Conservation (phyloP, 805 yeast genomes). For the Cyberlindnera mycetangii region DNA sequence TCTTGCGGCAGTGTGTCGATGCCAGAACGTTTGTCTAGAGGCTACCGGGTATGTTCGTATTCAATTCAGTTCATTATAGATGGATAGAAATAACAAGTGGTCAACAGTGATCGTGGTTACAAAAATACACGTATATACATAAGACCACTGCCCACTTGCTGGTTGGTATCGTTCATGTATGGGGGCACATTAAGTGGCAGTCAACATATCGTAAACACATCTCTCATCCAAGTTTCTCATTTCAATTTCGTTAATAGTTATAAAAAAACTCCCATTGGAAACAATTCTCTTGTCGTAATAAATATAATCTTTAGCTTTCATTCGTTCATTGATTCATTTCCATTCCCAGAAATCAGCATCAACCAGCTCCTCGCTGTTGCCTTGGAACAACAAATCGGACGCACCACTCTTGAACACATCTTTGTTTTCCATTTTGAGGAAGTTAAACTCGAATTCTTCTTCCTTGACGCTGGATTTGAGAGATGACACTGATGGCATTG, state of each 20-base stretch:
- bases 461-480: constrained; percentile 11
- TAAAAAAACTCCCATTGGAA: background rate
- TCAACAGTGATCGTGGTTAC: no score
- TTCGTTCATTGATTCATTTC: constrained; percentile 18
- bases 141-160: no score
- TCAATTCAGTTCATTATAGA: background rate
- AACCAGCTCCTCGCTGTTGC: constrained; percentile 10
- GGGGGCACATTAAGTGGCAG: background rate
- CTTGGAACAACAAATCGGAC: constrained; percentile 18
- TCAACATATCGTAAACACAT: background rate
- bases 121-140: background rate
- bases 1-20: no score
- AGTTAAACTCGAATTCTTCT: constrained; percentile 25
- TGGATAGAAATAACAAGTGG: background rate
- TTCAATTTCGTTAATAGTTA: background rate
- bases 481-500: constrained; percentile 7
- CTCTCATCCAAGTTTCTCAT: background rate
- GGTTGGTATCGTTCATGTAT: no score
- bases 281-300: background rate
- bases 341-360: constrained; percentile 22
- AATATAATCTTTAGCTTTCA: background rate
- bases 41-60: no score
- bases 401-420: constrained; percentile 12
- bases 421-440: constrained; percentile 21
- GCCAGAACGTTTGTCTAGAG: no score